These are phyloP conservation scores for Bipolaris gigantea DNA, from an alignment of 2,329 filamentous ascomycete species.

Conservation along the genomic window DNA sequence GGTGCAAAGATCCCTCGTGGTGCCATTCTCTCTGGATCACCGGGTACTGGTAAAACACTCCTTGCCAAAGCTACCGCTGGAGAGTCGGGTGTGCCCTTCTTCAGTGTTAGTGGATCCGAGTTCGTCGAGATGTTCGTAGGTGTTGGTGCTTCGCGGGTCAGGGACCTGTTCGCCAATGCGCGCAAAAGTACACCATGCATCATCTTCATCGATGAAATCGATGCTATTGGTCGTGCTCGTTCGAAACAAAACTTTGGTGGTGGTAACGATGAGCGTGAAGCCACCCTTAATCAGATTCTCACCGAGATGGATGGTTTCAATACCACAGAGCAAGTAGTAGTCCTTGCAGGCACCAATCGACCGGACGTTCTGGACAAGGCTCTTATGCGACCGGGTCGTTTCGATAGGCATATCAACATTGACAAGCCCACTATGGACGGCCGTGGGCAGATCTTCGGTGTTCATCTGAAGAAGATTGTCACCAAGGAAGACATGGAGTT, in stretches of 20 bases:
- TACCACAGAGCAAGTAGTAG: constrained; percentile 92
- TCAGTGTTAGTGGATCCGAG: constrained; percentile 96
- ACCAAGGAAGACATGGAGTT: constrained; percentile 88
- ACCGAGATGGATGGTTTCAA: constrained; percentile 99
- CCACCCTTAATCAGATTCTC: constrained; percentile 95
- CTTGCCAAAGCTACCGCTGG: constrained; percentile 96
- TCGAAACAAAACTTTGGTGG: constrained; percentile 81
- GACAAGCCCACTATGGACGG: constrained; percentile 97
- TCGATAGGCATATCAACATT: constrained; percentile 94
- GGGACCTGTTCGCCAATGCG: constrained; percentile 91
- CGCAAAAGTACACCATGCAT: constrained; percentile 97
- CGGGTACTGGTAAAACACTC: constrained; percentile 96
- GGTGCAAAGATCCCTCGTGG: constrained; percentile 97
- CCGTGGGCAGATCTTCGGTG: constrained; percentile 91
- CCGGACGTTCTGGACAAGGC: constrained; percentile 94
- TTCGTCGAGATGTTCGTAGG: constrained; percentile 99
- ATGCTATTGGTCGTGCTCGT: constrained; percentile 91
- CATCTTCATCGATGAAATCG: constrained; percentile 99
- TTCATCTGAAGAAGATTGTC: constrained; percentile 92
- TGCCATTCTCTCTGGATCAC: constrained; percentile 94
- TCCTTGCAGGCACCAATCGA: constrained; percentile 94
- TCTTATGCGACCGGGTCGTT: constrained; percentile 92
- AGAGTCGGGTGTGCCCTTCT: constrained; percentile 96
- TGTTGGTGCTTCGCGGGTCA: constrained; percentile 92
- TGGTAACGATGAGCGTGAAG: constrained; percentile 95